Percentiles rank a stretch among this genome's conserved stretches.
phyloP scores from a whole-genome alignment of 2,329 filamentous ascomycete genomes.

The Raffaelea deltoideospora region DNA sequence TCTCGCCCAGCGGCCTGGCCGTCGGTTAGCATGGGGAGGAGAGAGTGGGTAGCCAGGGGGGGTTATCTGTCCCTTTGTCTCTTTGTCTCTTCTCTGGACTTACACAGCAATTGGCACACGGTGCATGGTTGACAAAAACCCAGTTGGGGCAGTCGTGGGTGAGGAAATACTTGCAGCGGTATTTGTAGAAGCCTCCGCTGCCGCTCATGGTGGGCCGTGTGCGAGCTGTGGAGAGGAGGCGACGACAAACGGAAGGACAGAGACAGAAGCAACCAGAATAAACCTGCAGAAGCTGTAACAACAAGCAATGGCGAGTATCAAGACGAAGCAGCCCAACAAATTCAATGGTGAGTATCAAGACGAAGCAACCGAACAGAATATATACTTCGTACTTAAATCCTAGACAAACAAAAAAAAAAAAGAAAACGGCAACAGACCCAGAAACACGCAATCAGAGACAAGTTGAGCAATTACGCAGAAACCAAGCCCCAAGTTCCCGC shows the following conservation, averaged over 20 bases:
- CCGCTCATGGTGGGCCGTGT: conserved; percentile 19
- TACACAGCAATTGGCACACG: conserved; percentile 30
- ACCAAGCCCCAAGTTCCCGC: no score
- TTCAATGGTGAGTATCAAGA: no score
- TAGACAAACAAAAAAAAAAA: background rate
- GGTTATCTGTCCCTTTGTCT: no score
- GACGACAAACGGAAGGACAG: background rate
- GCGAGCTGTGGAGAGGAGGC: background rate
- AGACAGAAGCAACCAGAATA: background rate
- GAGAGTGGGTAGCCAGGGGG: background rate
- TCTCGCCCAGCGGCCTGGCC: conserved; percentile 34
- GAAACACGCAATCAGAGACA: no score
- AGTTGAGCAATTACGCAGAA: no score
- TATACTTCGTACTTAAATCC: background rate
- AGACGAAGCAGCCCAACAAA: no score
- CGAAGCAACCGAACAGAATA: background rate
- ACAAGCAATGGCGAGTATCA: no score
- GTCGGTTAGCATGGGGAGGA: background rate
- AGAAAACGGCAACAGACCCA: background rate
- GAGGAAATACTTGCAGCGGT: conserved; percentile 35
- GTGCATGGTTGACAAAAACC: conserved; percentile 31
- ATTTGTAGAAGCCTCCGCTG: conserved; percentile 30
- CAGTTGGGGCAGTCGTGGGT: conserved; percentile 31
- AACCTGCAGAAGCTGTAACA: no score
- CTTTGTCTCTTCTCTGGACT: no score